Evolutionary conservation across 2,329 filamentous ascomycete genomes (phyloP).

Genomic region (Phyllosticta citriasiana): DNA sequence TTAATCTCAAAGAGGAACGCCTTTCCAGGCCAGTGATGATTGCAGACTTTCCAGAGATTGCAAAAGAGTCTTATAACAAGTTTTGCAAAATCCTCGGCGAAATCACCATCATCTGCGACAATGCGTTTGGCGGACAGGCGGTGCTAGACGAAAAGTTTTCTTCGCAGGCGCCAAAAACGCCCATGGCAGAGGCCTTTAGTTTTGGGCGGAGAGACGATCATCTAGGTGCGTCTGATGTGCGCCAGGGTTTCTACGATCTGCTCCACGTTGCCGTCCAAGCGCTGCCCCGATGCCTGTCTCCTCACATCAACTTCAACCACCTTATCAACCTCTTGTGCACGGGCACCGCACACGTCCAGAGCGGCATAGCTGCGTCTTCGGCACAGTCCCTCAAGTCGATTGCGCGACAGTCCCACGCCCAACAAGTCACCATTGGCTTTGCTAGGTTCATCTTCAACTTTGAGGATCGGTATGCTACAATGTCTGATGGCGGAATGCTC

Average conservation of each 20-base stretch:
- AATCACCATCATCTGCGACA: conserved; percentile 92
- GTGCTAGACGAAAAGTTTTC: conserved; percentile 92
- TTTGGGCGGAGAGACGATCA: conserved; percentile 78
- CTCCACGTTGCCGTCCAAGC: conserved; percentile 93
- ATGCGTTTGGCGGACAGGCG: conserved; percentile 92
- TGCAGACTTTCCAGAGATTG: conserved; percentile 58
- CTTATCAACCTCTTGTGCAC: conserved; percentile 93
- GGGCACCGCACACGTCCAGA: conserved; percentile 89
- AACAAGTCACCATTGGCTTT: conserved; percentile 94
- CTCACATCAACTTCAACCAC: conserved; percentile 84
- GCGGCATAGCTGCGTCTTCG: conserved; percentile 84
- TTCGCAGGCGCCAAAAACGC: conserved; percentile 80
- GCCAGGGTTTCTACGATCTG: conserved; percentile 90
- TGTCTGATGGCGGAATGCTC: conserved; percentile 95
- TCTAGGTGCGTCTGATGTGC: conserved; percentile 63
- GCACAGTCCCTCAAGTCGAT: conserved; percentile 92
- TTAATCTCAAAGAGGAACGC: conserved; percentile 48
- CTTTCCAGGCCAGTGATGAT: conserved; percentile 55
- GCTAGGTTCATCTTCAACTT: conserved; percentile 98
- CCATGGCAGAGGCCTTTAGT: conserved; percentile 87
- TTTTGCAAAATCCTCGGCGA: conserved; percentile 95
- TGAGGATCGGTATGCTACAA: conserved; percentile 92
- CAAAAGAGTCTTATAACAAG: conserved; percentile 74
- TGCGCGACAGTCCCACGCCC: conserved; percentile 81
- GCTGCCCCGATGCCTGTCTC: conserved; percentile 82